phyloP scores from a whole-genome alignment of 495 filamentous ascomycete species.

The Talaromyces proteolyticus region DNA sequence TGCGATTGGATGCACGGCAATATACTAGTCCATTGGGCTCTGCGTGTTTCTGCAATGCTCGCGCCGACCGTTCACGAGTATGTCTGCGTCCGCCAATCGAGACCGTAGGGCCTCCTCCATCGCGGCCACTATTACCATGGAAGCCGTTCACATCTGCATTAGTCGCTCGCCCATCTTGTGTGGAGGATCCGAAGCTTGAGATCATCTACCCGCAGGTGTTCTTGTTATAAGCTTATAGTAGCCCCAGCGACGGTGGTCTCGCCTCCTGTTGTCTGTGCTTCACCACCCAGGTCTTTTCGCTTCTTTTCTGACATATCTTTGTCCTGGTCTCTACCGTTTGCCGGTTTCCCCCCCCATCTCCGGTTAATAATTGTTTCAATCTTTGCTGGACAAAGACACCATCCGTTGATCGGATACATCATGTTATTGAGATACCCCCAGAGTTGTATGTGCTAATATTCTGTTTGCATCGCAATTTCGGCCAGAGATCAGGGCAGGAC shows the following conservation, averaged over 20 bases:
- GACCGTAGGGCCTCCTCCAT: not conserved
- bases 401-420: slow-evolving; percentile 39
- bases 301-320: slow-evolving; percentile 12
- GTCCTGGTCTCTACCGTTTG: slow-evolving; percentile 6
- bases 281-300: slow-evolving; percentile 10
- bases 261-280: slow-evolving; percentile 17
- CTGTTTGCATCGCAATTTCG: not conserved
- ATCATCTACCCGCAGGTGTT: not conserved
- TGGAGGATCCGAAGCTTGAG: not conserved
- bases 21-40: no score
- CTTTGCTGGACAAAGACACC: slow-evolving; percentile 34
- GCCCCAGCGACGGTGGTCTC: slow-evolving; percentile 16
- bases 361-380: slow-evolving; percentile 5
- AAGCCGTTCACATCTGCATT: not conserved
- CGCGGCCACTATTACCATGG: no score
- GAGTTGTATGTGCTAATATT: slow-evolving; percentile 11
- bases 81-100: not conserved
- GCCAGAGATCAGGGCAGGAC: slow-evolving; percentile 7
- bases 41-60: no score
- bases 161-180: not conserved
- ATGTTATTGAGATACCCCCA: slow-evolving; percentile 31
- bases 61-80: not conserved
- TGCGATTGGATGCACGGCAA: no score
- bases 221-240: slow-evolving; percentile 22
- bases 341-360: slow-evolving; percentile 7